These are phyloP conservation scores for Eucalyptus regnans DNA, from an alignment of 345 rosid genomes.

Conservation along the genomic window DNA sequence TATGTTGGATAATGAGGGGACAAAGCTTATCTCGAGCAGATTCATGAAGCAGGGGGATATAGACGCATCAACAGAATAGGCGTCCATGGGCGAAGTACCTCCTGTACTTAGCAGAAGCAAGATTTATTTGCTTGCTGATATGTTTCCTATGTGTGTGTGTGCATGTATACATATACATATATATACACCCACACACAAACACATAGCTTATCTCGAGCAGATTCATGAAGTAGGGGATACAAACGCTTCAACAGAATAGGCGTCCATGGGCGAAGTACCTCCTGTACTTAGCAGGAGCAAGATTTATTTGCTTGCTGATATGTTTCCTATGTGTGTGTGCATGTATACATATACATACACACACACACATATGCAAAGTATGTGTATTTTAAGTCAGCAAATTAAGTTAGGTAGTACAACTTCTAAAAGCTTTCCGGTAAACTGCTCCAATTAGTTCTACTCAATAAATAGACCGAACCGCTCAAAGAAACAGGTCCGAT, in stretches of 20 bases:
- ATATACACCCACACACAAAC: no score
- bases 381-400: background rate
- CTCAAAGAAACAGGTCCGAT: background rate
- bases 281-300: background rate
- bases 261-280: background rate
- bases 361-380: background rate
- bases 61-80: background rate
- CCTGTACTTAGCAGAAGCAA: background rate
- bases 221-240: background rate
- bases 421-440: background rate
- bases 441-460: background rate
- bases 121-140: background rate
- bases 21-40: background rate
- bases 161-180: no score
- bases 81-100: background rate
- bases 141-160: no score
- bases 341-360: no score
- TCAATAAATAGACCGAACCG: rapidly evolving
- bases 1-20: background rate
- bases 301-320: background rate
- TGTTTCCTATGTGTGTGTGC: no score
- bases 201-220: background rate
- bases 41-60: background rate
- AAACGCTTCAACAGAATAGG: background rate
- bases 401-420: background rate